Evolutionary conservation across 2,329 filamentous ascomycete genomes (phyloP).

Genomic region (Penicillium concentricum): DNA sequence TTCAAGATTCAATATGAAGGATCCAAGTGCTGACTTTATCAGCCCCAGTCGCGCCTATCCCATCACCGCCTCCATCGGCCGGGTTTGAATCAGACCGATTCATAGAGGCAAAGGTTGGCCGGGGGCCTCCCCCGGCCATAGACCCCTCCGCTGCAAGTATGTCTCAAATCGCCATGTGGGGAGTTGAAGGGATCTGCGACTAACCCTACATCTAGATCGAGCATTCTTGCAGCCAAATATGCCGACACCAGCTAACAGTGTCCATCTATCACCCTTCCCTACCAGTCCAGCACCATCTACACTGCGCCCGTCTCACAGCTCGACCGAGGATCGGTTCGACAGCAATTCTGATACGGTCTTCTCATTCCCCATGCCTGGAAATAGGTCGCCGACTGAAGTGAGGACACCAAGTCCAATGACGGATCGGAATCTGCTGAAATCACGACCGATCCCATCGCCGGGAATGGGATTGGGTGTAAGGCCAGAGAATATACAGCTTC

Average conservation of each 20-base stretch:
- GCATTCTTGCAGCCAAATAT: conserved; percentile 53
- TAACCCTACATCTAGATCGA: conserved; percentile 32
- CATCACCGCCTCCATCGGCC: conserved; percentile 31
- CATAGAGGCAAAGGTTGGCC: conserved; percentile 40
- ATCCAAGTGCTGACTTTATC: neutral
- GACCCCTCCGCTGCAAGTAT: conserved; percentile 60
- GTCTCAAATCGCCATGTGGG: conserved; percentile 26
- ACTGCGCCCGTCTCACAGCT: conserved; percentile 38
- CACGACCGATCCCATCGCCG: conserved; percentile 19
- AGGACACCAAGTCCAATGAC: conserved; percentile 24
- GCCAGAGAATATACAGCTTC: conserved; percentile 23
- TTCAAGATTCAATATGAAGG: neutral
- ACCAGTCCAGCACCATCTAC: conserved; percentile 50
- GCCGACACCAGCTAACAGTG: conserved; percentile 63
- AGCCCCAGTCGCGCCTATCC: conserved; percentile 18
- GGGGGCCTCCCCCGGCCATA: conserved; percentile 54
- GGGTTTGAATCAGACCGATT: conserved; percentile 25
- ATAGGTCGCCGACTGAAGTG: conserved; percentile 24
- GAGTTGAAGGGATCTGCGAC: neutral
- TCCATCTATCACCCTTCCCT: conserved; percentile 63
- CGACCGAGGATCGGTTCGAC: conserved; percentile 38
- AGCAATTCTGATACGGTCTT: conserved; percentile 54
- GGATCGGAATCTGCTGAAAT: conserved; percentile 17
- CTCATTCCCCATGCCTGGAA: conserved; percentile 50
- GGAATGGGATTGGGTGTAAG: conserved; percentile 10